These are phyloP conservation scores for Naganishia albida DNA, from an alignment of 1,284 basidiomycete species.

Conservation along the genomic window DNA sequence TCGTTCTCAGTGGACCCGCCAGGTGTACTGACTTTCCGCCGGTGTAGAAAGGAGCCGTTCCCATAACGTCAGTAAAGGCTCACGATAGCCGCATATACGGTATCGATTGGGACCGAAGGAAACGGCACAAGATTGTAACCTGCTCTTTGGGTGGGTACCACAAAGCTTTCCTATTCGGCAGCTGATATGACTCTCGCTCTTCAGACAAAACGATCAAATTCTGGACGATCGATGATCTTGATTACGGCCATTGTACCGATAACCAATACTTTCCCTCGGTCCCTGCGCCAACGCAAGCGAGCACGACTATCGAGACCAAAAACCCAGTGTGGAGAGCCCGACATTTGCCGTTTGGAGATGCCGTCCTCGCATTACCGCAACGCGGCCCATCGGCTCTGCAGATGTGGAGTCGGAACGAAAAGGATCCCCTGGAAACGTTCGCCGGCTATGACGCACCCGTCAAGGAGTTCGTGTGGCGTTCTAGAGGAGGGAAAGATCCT, in stretches of 20 bases:
- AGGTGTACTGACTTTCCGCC: neutral
- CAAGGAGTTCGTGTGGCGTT: constrained; percentile 97
- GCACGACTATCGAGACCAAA: constrained; percentile 66
- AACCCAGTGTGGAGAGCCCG: constrained; percentile 95
- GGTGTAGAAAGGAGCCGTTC: constrained; percentile 82
- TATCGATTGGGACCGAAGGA: constrained; percentile 84
- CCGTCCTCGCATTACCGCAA: constrained; percentile 86
- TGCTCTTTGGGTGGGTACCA: constrained; percentile 65
- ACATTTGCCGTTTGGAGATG: constrained; percentile 87
- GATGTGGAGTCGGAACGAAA: constrained; percentile 68
- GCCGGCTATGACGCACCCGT: constrained; percentile 90
- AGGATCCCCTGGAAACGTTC: constrained; percentile 65
- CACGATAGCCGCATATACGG: constrained; percentile 90
- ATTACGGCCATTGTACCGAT: constrained; percentile 31
- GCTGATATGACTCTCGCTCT: neutral
- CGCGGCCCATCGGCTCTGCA: constrained; percentile 80
- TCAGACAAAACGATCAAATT: constrained; percentile 84
- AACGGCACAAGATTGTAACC: constrained; percentile 76
- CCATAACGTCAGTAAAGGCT: constrained; percentile 71
- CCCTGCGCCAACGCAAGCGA: constrained; percentile 55
- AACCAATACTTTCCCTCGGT: constrained; percentile 39
- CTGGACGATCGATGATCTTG: constrained; percentile 61
- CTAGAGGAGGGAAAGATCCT: constrained; percentile 57
- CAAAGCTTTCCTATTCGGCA: neutral
- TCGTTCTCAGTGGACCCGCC: neutral